A percentile compares a stretch with the other conserved stretches of the same genome.
These are phyloP conservation scores for Rhododendron kiyosumense DNA, from an alignment of 148 eudicot species.

Conservation along the genomic window DNA sequence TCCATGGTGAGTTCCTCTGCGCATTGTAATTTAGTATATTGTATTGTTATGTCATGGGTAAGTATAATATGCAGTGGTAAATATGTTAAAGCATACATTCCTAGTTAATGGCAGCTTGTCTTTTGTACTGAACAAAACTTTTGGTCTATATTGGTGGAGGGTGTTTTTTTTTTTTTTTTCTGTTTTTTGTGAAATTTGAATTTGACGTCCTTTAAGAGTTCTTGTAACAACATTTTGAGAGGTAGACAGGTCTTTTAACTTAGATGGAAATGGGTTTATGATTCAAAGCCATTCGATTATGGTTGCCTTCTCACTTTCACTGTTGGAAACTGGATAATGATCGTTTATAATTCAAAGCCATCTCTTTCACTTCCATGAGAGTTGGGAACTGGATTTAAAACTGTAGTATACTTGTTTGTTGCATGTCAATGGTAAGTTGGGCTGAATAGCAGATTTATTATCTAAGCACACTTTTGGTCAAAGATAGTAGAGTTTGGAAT, in stretches of 20 bases:
- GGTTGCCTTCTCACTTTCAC: background rate
- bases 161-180: too few relatives aligned
- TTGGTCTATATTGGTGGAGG: background rate
- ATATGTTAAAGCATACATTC: background rate
- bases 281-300: background rate
- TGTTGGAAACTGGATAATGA: background rate
- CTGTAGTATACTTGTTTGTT: background rate
- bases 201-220: background rate
- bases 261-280: background rate
- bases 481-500: background rate
- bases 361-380: background rate
- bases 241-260: background rate
- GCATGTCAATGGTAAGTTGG: background rate
- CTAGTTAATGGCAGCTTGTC: background rate
- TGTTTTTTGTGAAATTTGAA: background rate
- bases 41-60: background rate
- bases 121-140: background rate
- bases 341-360: background rate
- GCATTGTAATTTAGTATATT: background rate
- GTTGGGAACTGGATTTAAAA: background rate
- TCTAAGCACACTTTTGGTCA: background rate
- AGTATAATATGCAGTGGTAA: background rate
- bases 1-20: constrained; percentile 64
- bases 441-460: background rate
- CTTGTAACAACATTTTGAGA: background rate